phyloP scores from a whole-genome alignment of 83 land plant genomes.

The Picea abies region DNA sequence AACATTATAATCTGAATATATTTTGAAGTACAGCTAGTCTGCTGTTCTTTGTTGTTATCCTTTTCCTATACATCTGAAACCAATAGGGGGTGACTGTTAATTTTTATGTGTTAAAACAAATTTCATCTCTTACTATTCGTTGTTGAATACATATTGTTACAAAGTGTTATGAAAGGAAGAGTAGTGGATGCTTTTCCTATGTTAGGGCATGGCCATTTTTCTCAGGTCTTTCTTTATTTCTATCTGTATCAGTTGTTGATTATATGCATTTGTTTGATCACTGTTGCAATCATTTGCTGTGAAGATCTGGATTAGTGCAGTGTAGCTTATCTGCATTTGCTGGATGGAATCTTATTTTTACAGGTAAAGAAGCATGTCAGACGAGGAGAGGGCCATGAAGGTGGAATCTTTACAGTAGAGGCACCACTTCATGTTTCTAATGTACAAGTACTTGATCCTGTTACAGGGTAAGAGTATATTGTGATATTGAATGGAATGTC shows the following conservation, averaged over 20 bases:
- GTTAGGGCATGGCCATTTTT: not conserved
- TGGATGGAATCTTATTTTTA: constrained; percentile 11
- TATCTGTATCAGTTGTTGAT: not conserved
- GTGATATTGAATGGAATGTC: not conserved
- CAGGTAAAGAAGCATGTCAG: constrained; percentile 98
- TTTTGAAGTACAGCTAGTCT: not conserved
- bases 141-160: not conserved
- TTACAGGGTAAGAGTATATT: constrained; percentile 61
- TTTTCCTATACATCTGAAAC: not conserved
- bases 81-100: not conserved
- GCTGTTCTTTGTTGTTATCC: not conserved
- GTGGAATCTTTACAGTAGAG: constrained; percentile 92
- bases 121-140: not conserved
- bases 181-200: not conserved
- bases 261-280: not conserved
- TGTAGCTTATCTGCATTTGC: not conserved
- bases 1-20: not conserved
- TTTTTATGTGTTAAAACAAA: not conserved
- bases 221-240: not conserved
- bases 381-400: constrained; percentile 83
- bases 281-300: not conserved
- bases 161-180: not conserved
- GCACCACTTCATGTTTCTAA: constrained; percentile 99
- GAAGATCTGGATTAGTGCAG: not conserved
- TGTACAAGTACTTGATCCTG: constrained; percentile 96